A percentile compares a stretch with the other conserved stretches of the same genome.
Conservation (phyloP, 2,329 filamentous ascomycete genomes). For the Rutstroemia sydowiana region DNA sequence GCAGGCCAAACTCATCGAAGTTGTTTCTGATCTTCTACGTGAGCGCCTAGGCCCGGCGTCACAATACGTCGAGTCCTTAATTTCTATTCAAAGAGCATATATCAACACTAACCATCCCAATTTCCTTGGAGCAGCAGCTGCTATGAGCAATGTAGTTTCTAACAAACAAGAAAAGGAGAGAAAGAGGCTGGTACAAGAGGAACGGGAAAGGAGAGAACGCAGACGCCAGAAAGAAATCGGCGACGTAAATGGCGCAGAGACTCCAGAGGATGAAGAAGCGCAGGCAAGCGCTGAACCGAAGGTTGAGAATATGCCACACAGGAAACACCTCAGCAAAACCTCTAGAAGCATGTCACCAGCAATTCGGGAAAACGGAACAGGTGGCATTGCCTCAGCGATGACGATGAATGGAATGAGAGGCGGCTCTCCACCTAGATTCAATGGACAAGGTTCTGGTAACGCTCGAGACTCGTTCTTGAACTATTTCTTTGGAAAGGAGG, state of each 20-base stretch:
- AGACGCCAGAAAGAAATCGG: constrained; percentile 77
- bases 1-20: constrained; percentile 95
- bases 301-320: constrained; percentile 48
- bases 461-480: constrained; percentile 89
- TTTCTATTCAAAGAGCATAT: constrained; percentile 94
- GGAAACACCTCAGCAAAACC: constrained; percentile 46
- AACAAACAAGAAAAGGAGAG: constrained; percentile 93
- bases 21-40: constrained; percentile 89
- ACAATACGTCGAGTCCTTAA: constrained; percentile 88
- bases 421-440: constrained; percentile 55
- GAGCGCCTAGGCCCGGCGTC: constrained; percentile 88
- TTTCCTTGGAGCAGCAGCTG: constrained; percentile 90
- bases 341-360: constrained; percentile 77
- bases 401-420: constrained; percentile 60
- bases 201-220: constrained; percentile 78
- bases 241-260: constrained; percentile 61
- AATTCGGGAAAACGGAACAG: constrained; percentile 63
- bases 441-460: constrained; percentile 50
- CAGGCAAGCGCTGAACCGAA: constrained; percentile 39
- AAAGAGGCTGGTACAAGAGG: constrained; percentile 70
- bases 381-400: constrained; percentile 59
- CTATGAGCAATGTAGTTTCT: constrained; percentile 94
- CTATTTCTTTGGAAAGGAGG: constrained; percentile 98
- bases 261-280: constrained; percentile 52
- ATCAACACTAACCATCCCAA: constrained; percentile 99